These are phyloP conservation scores for Stephania cephalantha DNA, from an alignment of 164 flowering plant genomes.

Conservation along the genomic window DNA sequence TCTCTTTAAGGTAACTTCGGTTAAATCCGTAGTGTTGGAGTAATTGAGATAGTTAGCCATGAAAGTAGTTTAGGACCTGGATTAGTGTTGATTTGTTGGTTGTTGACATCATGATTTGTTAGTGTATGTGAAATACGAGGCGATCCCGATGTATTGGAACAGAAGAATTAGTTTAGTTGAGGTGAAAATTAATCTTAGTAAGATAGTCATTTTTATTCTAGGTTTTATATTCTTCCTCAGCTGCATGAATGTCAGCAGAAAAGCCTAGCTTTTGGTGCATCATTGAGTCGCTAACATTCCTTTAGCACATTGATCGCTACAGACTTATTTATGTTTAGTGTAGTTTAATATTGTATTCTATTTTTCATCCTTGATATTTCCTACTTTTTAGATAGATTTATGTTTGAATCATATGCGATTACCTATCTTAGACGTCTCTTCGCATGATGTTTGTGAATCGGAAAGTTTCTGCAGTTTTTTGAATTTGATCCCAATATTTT, in stretches of 20 bases:
- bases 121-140: too few relatives aligned
- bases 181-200: too few relatives aligned
- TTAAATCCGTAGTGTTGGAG: background rate
- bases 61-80: background rate
- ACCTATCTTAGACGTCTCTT: background rate
- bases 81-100: background rate
- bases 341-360: background rate
- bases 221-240: background rate
- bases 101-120: too few relatives aligned
- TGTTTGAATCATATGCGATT: too few relatives aligned
- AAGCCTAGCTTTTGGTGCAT: background rate
- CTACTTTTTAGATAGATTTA: background rate
- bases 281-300: background rate
- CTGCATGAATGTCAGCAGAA: background rate
- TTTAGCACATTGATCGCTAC: background rate
- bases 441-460: background rate
- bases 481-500: background rate
- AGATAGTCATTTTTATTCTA: too few relatives aligned
- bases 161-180: too few relatives aligned
- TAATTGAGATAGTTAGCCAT: background rate
- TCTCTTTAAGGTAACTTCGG: slow-evolving; percentile 66
- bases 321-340: background rate
- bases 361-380: background rate
- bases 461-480: background rate
- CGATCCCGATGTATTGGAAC: too few relatives aligned